phyloP scores from a whole-genome alignment of 2,329 filamentous ascomycete genomes.

The Colletotrichum sp. region DNA sequence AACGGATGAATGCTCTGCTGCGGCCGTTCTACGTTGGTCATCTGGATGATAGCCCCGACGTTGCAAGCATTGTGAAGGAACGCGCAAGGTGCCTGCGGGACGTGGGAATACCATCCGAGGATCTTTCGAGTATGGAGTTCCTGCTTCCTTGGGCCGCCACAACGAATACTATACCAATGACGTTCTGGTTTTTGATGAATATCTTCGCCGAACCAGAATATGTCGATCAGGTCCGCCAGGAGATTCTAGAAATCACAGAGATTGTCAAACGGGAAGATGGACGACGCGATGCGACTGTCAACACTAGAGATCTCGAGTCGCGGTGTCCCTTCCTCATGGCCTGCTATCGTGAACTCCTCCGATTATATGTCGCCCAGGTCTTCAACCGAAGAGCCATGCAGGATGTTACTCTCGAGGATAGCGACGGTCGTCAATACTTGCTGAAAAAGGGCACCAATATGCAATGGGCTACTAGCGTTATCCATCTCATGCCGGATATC shows the following conservation, averaged over 20 bases:
- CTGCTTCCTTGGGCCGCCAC: slow-evolving; percentile 34
- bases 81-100: slow-evolving; percentile 31
- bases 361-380: slow-evolving; percentile 39
- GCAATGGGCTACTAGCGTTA: slow-evolving; percentile 29
- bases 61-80: slow-evolving; percentile 31
- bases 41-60: slow-evolving; percentile 28
- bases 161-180: slow-evolving; percentile 40
- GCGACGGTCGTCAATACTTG: slow-evolving; percentile 25
- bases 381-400: slow-evolving; percentile 42
- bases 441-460: slow-evolving; percentile 29
- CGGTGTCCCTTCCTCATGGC: slow-evolving; percentile 45
- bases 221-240: slow-evolving; percentile 30
- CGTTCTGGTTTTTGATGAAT: slow-evolving; percentile 40
- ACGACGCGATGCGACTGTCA: slow-evolving; percentile 29
- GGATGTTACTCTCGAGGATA: slow-evolving; percentile 38
- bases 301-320: slow-evolving; percentile 37
- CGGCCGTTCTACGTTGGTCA: slow-evolving; percentile 32
- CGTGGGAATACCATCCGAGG: slow-evolving; percentile 30
- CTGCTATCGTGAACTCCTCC: slow-evolving; percentile 48
- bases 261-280: neutral
- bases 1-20: slow-evolving; percentile 28
- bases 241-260: slow-evolving; percentile 29
- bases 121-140: slow-evolving; percentile 34
- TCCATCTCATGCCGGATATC: slow-evolving; percentile 24
- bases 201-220: slow-evolving; percentile 32